Evolutionary conservation across 139 green algal genomes (phyloP).

Genomic region (Coccomyxa sp.): DNA sequence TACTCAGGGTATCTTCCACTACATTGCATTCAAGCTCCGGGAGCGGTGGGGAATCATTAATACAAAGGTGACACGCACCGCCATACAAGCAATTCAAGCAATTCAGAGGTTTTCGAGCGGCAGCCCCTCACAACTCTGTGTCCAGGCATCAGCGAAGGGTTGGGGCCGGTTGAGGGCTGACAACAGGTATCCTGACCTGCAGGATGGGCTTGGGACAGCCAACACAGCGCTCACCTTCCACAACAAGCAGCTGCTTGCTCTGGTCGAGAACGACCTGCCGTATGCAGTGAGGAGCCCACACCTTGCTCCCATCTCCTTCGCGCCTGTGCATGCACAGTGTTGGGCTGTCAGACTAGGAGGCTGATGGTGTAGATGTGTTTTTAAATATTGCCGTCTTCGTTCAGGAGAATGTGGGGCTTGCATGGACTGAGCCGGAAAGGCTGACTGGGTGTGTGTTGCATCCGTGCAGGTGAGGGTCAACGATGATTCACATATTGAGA

Average conservation of each 20-base stretch:
- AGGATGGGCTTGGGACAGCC: constrained; percentile 29
- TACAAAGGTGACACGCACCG: neutral
- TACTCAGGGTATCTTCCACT: neutral
- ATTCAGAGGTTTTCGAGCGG: neutral
- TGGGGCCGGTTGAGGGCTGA: neutral
- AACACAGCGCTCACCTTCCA: constrained; percentile 75
- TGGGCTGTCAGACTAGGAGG: neutral
- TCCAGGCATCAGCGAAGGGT: neutral
- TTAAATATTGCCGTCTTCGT: neutral
- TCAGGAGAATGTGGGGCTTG: neutral
- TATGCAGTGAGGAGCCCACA: constrained; percentile 15
- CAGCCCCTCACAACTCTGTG: neutral
- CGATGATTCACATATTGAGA: constrained; percentile 59
- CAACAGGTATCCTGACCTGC: neutral
- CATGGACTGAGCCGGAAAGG: neutral
- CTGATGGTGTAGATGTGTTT: neutral
- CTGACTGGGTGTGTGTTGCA: neutral
- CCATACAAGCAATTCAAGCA: neutral
- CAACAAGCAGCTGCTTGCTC: constrained; percentile 56
- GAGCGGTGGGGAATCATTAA: neutral
- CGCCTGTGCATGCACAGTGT: neutral
- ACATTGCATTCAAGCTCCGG: neutral
- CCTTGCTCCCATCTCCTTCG: neutral
- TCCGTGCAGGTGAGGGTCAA: constrained; percentile 29
- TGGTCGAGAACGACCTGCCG: constrained; percentile 70